Base-by-base conservation (phyloP, 2,329 filamentous ascomycete species). In the Trichophyton verrucosum region DNA sequence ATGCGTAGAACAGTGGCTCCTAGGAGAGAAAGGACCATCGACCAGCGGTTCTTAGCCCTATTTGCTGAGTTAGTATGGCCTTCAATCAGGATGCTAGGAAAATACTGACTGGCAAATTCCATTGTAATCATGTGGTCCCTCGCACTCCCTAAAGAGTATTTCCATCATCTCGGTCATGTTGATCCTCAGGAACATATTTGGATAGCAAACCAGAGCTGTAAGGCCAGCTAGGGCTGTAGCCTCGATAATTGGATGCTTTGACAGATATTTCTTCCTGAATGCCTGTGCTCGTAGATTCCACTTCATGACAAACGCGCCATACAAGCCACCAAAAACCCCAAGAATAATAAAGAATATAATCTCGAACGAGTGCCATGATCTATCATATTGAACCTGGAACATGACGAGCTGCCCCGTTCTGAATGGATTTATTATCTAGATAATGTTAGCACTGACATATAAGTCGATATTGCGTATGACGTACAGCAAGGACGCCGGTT, bases 121-220 rank as follows among this genome's bases (percentile, higher is more conserved):
- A 64, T 95, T 84, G 67, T 96, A 96, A 70, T 92, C 89, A 71
- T 95, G 88, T 20, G 81, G 86, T 3, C 88, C 90, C 70, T 95
- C 89, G 67, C 94, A 99, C 71, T 99, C 94, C 13, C 88, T 81
- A 73, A 99, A 99, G 9, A 99, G 77, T 64, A 96, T 95, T 72
- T 97, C 91, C 94, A 99, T 97, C 77, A 91, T 96, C 77, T 97
- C 92, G 0, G 94, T 96, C 94, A 99, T 97, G 74, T 99, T 95
- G 68, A 97, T 96, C 60, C 89, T 82, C 61, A 99, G 72, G 66
- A 99, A 97, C 72, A 88, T 91, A 68, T 99, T 99, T 0, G 92
- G 94, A 69, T 95, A 99, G 74, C 92, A 96, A n/a, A 99, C 80
- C 24, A 97, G 80, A 8, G 91, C 94, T 3, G 94, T 99, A 6